Evolutionary conservation across 1,139 yeast species (phyloP).

Genomic region (Casaregolazyma suthepensis): DNA sequence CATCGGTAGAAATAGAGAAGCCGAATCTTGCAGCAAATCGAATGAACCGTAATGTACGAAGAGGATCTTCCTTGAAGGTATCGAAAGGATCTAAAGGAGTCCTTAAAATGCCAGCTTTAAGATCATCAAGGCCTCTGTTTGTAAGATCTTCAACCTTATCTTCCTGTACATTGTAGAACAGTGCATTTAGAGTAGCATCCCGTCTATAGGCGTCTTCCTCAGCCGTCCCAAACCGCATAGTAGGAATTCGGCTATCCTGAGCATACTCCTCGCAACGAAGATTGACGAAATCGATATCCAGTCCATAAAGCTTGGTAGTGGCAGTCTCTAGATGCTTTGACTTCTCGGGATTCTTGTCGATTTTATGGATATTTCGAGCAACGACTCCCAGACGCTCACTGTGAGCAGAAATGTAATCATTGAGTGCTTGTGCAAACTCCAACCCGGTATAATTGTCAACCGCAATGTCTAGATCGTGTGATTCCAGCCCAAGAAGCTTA

Average conservation of each 20-base stretch:
- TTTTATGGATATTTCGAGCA: slow-evolving; percentile 61
- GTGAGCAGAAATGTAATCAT: slow-evolving; percentile 42
- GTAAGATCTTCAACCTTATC: slow-evolving; percentile 79
- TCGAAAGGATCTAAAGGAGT: slow-evolving; percentile 82
- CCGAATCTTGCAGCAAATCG: slow-evolving; percentile 79
- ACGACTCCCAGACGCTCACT: slow-evolving; percentile 39
- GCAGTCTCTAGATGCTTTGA: slow-evolving; percentile 96
- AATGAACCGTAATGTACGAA: slow-evolving; percentile 75
- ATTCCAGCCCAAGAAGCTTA: slow-evolving; percentile 69
- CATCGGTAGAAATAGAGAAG: slow-evolving; percentile 55
- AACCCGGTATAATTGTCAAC: slow-evolving; percentile 80
- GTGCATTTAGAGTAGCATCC: slow-evolving; percentile 88
- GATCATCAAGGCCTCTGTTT: slow-evolving; percentile 63
- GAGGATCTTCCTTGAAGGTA: slow-evolving; percentile 90
- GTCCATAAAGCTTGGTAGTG: slow-evolving; percentile 73
- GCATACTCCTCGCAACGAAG: slow-evolving; percentile 83
- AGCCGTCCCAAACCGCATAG: slow-evolving; percentile 70
- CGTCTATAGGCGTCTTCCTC: slow-evolving; percentile 85
- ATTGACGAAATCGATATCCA: slow-evolving; percentile 90
- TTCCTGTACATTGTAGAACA: slow-evolving; percentile 73
- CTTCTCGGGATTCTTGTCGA: slow-evolving; percentile 88
- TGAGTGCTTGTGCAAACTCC: slow-evolving; percentile 66
- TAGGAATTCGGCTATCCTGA: slow-evolving; percentile 75
- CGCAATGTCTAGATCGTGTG: slow-evolving; percentile 90
- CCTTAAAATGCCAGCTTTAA: slow-evolving; percentile 61